Evolutionary conservation across 129 eudicot species (phyloP), one percentile per base, ranked within the genome.

Genomic region (Sambucus nigra): DNA sequence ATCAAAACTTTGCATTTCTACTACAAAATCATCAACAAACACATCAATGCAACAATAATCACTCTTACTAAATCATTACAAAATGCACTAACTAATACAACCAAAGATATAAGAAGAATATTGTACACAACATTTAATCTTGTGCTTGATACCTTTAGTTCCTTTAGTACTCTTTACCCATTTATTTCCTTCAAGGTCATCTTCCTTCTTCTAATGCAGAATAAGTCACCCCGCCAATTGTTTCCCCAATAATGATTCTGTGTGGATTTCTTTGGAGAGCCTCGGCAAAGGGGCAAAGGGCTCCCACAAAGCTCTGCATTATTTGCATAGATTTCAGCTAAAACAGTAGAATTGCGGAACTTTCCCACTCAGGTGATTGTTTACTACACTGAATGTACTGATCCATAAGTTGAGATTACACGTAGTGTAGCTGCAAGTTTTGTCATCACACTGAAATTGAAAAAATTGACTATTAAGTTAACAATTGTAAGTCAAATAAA

Each of bases 101-200:
- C n/a, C n/a, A n/a, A n/a, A n/a, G n/a, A n/a, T n/a, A n/a, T n/a
- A n/a, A n/a, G n/a, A n/a, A n/a, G n/a, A n/a, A n/a, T n/a, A n/a
- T n/a, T n/a, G n/a, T n/a, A n/a, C n/a, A n/a, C n/a, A n/a, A n/a
- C n/a, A 53, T 32, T 69, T 57, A 6, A 50, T 62, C 76, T 69
- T 67, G 50, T 95, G n/a, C 93, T 84, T 72, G 64, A 84, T 66
- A 50, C 51, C 72, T 60, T 84, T 81, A 57, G 97, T 76, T 49
- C 95, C 97, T 76, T 78, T 81, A 65, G 81, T 80, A 63, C 75
- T 74, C 81, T 51, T 81, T 46, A 95, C 94, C 98, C 98, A 89
- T 67, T 67, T 76, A 72, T 84, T 89, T 51, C 88, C 98, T 25
- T 78, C 73, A 25, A 74, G 97, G 33, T 89, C 93, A 39, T 76